These are phyloP conservation scores for Protea cynaroides DNA, from an alignment of 164 flowering plant species.

Conservation along the genomic window DNA sequence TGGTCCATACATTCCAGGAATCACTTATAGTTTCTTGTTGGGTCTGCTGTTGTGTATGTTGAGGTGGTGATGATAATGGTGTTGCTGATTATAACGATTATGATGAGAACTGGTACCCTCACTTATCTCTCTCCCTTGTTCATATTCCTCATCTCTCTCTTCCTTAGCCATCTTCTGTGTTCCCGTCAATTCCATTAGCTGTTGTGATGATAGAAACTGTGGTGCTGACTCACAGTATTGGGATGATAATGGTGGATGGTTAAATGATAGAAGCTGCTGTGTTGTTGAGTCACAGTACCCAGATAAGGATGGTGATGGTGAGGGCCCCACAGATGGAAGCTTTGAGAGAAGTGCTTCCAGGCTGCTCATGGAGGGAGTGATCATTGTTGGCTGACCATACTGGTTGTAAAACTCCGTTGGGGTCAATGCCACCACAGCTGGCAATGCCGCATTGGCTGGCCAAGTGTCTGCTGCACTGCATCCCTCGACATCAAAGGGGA, in stretches of 20 bases:
- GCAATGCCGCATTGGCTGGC: slow-evolving; percentile 32
- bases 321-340: slow-evolving; percentile 82
- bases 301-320: slow-evolving; percentile 22
- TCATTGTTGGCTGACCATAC: slow-evolving; percentile 36
- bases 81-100: slow-evolving; percentile 3
- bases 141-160: slow-evolving; percentile 33
- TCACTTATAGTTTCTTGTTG: slow-evolving; percentile 14
- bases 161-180: slow-evolving; percentile 40
- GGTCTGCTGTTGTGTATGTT: slow-evolving; percentile 11
- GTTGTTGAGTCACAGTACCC: slow-evolving; percentile 23
- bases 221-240: slow-evolving; percentile 23
- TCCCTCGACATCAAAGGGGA: slow-evolving; percentile 42
- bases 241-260: slow-evolving; percentile 19
- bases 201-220: slow-evolving; percentile 18
- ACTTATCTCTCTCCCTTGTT: slow-evolving; percentile 30
- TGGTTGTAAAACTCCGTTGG: slow-evolving; percentile 27
- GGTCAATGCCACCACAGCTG: slow-evolving; percentile 14
- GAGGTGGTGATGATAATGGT: slow-evolving; percentile 20
- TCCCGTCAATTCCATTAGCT: slow-evolving; percentile 31
- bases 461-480: slow-evolving; percentile 30
- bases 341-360: slow-evolving; percentile 92
- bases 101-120: slow-evolving; percentile 30
- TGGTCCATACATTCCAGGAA: background rate
- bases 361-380: slow-evolving; percentile 96
- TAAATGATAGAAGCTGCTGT: slow-evolving; percentile 68